A percentile compares a stretch with the other conserved stretches of the same genome.
Evolutionary conservation across 2,329 filamentous ascomycete genomes (phyloP).

Genomic region (Fusarium piperis): DNA sequence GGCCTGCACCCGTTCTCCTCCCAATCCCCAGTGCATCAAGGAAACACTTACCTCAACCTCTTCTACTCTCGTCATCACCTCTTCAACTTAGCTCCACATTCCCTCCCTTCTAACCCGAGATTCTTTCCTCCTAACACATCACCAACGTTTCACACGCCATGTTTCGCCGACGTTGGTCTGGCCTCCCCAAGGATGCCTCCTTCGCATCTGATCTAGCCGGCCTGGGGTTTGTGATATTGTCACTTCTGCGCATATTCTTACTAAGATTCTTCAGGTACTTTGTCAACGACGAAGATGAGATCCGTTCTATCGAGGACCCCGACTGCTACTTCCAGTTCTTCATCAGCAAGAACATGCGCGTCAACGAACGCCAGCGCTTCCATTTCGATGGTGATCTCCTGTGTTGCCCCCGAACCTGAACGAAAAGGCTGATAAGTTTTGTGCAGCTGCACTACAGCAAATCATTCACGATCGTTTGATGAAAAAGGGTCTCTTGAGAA

Average conservation of each 20-base stretch:
- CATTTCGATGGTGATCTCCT: constrained; percentile 73
- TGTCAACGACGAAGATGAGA: constrained; percentile 77
- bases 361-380: constrained; percentile 80
- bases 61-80: neutral
- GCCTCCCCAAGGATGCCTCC: constrained; percentile 74
- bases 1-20: neutral
- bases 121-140: neutral
- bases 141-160: constrained; percentile 50
- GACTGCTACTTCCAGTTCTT: constrained; percentile 79
- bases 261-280: constrained; percentile 69
- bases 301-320: constrained; percentile 75
- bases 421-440: neutral
- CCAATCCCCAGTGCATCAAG: constrained; percentile 2
- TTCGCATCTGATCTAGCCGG: constrained; percentile 73
- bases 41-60: neutral
- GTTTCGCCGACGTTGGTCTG: constrained; percentile 77
- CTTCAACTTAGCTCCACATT: neutral
- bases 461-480: constrained; percentile 72
- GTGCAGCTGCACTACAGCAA: constrained; percentile 67
- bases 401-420: no score
- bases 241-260: neutral
- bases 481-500: constrained; percentile 65
- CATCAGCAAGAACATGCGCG: constrained; percentile 76
- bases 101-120: neutral
- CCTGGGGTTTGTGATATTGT: constrained; percentile 68